A percentile compares a stretch with the other conserved stretches of the same genome.
These are phyloP conservation scores for Cercophora newfieldiana DNA, from an alignment of 495 filamentous ascomycete genomes.

Conservation along the genomic window DNA sequence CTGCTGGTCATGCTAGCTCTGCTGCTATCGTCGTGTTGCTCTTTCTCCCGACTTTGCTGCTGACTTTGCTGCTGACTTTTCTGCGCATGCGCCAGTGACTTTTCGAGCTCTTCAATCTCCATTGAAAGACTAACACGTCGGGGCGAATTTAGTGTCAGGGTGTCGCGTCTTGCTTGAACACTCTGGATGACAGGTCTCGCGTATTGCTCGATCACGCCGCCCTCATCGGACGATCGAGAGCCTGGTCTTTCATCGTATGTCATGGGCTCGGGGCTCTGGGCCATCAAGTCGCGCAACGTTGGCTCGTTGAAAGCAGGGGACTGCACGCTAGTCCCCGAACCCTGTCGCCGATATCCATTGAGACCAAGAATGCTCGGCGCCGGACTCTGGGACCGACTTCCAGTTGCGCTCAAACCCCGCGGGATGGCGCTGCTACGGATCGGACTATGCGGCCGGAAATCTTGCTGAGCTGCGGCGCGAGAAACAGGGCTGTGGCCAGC, in stretches of 20 bases:
- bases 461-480: background rate
- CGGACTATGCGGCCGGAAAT: conserved; percentile 8
- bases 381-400: conserved; percentile 11
- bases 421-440: background rate
- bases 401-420: background rate
- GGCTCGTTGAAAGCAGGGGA: background rate
- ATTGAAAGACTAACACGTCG: conserved; percentile 45
- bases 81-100: conserved; percentile 29
- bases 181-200: conserved; percentile 40
- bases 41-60: conserved; percentile 4
- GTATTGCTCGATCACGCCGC: conserved; percentile 28
- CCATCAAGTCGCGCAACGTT: conserved; percentile 1
- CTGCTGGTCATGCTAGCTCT: conserved; percentile 29
- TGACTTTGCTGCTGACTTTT: conserved; percentile 11
- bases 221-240: conserved; percentile 20
- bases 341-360: conserved; percentile 6
- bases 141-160: conserved; percentile 34
- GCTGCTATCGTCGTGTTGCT: background rate
- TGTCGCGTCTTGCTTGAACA: conserved; percentile 46
- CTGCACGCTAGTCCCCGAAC: conserved; percentile 8
- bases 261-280: conserved; percentile 8
- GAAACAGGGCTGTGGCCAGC: background rate
- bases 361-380: conserved; percentile 9
- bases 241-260: background rate
- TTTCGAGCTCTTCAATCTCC: conserved; percentile 46